Evolutionary conservation across 371 early-diverging fungal species (phyloP).

Genomic region (Lichtheimia corymbifera): DNA sequence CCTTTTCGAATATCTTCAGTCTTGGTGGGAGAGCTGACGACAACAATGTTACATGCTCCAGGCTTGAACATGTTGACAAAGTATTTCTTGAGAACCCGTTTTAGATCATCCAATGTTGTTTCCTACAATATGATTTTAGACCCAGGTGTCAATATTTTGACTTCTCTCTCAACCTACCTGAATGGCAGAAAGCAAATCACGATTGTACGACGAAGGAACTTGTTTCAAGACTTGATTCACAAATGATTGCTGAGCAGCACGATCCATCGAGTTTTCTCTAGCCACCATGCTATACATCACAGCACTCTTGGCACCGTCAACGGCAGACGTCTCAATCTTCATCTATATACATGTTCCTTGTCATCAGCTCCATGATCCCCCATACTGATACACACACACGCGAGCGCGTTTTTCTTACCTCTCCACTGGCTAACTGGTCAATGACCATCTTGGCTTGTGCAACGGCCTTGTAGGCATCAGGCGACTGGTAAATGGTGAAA

Average conservation of each 20-base stretch:
- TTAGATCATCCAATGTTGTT: slow-evolving; percentile 46
- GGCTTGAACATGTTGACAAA: slow-evolving; percentile 58
- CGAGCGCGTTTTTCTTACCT: slow-evolving; percentile 21
- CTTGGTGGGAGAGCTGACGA: slow-evolving; percentile 57
- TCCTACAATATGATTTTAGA: slow-evolving; percentile 22
- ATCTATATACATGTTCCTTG: slow-evolving; percentile 20
- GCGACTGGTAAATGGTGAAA: slow-evolving; percentile 60
- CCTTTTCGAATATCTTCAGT: slow-evolving; percentile 48
- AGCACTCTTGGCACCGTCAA: slow-evolving; percentile 70
- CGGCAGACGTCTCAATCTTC: slow-evolving; percentile 54
- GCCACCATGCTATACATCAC: slow-evolving; percentile 63
- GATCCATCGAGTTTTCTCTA: slow-evolving; percentile 58
- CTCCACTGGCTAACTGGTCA: slow-evolving; percentile 51
- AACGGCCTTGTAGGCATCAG: slow-evolving; percentile 63
- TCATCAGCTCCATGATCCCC: neutral
- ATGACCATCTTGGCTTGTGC: slow-evolving; percentile 59
- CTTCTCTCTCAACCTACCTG: slow-evolving; percentile 26
- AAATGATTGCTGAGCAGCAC: slow-evolving; percentile 63
- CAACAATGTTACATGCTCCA: slow-evolving; percentile 54
- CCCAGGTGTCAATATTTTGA: neutral
- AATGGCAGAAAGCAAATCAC: slow-evolving; percentile 46
- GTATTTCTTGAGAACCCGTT: slow-evolving; percentile 46
- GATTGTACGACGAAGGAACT: slow-evolving; percentile 56
- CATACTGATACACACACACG: neutral
- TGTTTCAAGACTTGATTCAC: slow-evolving; percentile 59